These are phyloP conservation scores for Pseudocercospora fuligena DNA, from an alignment of 2,329 filamentous ascomycete species.

Conservation along the genomic window DNA sequence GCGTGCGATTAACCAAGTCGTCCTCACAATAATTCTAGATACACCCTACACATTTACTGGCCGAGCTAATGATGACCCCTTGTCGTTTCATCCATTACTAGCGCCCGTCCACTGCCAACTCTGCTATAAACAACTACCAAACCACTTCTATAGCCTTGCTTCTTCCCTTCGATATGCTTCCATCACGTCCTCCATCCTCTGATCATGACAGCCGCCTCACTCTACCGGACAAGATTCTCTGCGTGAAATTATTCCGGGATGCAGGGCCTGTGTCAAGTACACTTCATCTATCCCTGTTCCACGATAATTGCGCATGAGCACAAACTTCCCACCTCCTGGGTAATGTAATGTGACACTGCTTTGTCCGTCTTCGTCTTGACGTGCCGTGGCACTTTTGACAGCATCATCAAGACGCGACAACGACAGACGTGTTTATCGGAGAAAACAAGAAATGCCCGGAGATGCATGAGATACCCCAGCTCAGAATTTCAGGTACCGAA, in stretches of 20 bases:
- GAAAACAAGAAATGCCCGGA: too few species aligned
- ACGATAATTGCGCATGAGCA: conserved; percentile 6
- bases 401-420: neutral
- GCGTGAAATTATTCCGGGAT: neutral
- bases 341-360: neutral
- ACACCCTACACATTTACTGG: neutral
- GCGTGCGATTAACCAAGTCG: neutral
- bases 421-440: neutral
- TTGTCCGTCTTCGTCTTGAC: too few species aligned
- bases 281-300: neutral
- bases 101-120: neutral
- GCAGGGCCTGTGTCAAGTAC: conserved; percentile 1
- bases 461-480: neutral
- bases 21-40: neutral
- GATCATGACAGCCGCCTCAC: neutral
- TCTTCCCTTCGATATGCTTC: neutral
- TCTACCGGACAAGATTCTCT: neutral
- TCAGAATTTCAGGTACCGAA: neutral
- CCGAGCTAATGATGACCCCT: neutral
- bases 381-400: too few species aligned
- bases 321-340: neutral
- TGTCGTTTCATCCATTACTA: neutral
- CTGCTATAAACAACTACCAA: neutral
- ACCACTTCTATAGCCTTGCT: neutral
- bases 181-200: neutral